Evolutionary conservation across 192 early-diverging fungal species (phyloP).

Genomic region (Piromyces sp.): DNA sequence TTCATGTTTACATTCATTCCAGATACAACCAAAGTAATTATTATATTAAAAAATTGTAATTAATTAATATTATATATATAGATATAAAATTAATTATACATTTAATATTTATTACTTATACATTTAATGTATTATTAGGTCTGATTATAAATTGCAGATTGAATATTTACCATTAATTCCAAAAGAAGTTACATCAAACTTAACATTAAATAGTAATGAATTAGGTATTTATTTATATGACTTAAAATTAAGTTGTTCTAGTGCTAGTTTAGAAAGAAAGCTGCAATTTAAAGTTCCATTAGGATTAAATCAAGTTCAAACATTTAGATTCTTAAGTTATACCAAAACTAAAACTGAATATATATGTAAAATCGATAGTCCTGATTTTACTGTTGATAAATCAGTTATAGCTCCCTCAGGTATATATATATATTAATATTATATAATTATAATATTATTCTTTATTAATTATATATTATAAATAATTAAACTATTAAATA

Average conservation of each 20-base stretch:
- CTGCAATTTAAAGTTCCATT: constrained; percentile 40
- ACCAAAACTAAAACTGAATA: constrained; percentile 37
- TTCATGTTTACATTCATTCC: constrained; percentile 21
- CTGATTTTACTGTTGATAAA: constrained; percentile 37
- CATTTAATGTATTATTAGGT: constrained; percentile 9
- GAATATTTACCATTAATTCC: constrained; percentile 37
- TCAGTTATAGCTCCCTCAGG: constrained; percentile 27
- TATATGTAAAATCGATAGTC: constrained; percentile 23
- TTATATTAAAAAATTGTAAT: too few species aligned
- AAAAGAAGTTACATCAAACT: constrained; percentile 18
- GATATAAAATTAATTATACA: neutral
- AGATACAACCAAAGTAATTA: constrained; percentile 28
- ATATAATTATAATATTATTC: neutral
- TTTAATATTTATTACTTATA: constrained; percentile 4
- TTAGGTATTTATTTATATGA: constrained; percentile 38
- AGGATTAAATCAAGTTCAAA: constrained; percentile 28
- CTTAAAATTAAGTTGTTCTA: constrained; percentile 17
- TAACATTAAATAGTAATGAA: constrained; percentile 19
- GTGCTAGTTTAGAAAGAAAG: constrained; percentile 20
- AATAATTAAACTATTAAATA: too few species aligned
- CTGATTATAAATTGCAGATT: constrained; percentile 16
- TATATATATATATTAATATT: constrained; percentile 2
- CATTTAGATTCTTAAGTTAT: constrained; percentile 32
- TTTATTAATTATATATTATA: neutral
- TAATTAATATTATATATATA: too few species aligned